phyloP scores from a whole-genome alignment of 306 rosid genomes.

The Morella rubra region DNA sequence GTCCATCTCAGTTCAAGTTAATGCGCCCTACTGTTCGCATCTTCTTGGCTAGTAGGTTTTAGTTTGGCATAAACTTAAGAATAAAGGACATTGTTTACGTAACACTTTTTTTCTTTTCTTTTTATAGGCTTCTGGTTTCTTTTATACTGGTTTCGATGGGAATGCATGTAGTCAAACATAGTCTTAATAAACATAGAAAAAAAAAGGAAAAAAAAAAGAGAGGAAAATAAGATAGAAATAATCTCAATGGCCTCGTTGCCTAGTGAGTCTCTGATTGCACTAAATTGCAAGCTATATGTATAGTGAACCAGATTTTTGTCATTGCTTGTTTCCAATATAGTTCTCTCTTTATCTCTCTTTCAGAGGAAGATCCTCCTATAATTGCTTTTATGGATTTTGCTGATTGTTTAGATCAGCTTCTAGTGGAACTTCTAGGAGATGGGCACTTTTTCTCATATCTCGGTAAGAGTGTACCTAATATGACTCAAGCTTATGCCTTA shows the following conservation, averaged over 20 bases:
- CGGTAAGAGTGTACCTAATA: not conserved
- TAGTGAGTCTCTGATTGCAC: not conserved
- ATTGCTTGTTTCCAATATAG: not conserved
- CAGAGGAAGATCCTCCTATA: not conserved
- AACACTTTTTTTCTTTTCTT: not conserved
- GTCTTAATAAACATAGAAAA: not conserved
- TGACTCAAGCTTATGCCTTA: not conserved
- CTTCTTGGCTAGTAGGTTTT: not conserved
- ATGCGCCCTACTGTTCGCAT: not conserved
- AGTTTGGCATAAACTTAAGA: not conserved
- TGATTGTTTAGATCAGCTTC: not conserved
- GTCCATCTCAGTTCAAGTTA: conserved; percentile 4
- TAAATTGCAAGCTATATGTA: not conserved
- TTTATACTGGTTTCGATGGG: not conserved
- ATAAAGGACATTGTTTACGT: not conserved
- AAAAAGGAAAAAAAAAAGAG: not conserved
- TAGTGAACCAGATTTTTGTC: not conserved
- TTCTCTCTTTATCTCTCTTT: not conserved
- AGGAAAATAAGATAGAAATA: not conserved
- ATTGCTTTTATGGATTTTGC: not conserved
- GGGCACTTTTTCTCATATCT: not conserved
- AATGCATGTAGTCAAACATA: not conserved
- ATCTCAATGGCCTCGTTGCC: not conserved
- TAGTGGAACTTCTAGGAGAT: not conserved
- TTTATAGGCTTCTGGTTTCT: not conserved